Evolutionary conservation across 305 asterid species (phyloP).

Genomic region (Fraxinus angustifolia): DNA sequence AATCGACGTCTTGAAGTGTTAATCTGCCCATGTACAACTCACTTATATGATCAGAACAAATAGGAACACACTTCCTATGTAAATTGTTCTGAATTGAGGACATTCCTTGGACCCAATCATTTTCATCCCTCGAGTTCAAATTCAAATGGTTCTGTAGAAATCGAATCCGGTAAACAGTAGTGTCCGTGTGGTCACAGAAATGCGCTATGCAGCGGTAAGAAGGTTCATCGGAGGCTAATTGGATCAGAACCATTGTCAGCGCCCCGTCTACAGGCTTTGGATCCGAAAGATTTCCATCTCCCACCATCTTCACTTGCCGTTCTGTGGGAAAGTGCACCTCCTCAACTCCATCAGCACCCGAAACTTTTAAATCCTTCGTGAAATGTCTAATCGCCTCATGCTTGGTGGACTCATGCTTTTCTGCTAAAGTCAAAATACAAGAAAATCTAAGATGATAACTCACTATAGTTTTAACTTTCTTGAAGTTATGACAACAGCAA

Average conservation of each 20-base stretch:
- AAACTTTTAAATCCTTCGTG: constrained; percentile 66
- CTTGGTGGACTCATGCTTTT: constrained; percentile 83
- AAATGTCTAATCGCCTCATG: constrained; percentile 66
- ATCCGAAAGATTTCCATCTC: constrained; percentile 60
- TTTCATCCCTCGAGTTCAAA: constrained; percentile 29
- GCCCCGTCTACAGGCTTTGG: constrained; percentile 74
- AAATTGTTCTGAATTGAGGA: constrained; percentile 56
- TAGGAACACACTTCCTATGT: constrained; percentile 66
- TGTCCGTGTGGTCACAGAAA: constrained; percentile 56
- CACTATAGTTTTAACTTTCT: constrained; percentile 53
- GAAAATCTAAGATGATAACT: constrained; percentile 83
- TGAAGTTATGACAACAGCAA: constrained; percentile 81
- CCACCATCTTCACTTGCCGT: constrained; percentile 71
- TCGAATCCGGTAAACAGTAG: constrained; percentile 52
- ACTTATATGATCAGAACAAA: constrained; percentile 59
- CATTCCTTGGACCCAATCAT: constrained; percentile 42
- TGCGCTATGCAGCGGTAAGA: constrained; percentile 57
- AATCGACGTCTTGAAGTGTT: constrained; percentile 72
- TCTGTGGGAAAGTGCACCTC: constrained; percentile 68
- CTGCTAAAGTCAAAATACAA: constrained; percentile 76
- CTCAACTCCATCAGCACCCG: constrained; percentile 34
- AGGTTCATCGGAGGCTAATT: constrained; percentile 71
- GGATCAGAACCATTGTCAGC: constrained; percentile 50
- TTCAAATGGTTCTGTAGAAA: constrained; percentile 45
- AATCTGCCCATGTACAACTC: constrained; percentile 73